These are phyloP conservation scores for Tricharina praecox DNA, from an alignment of 495 filamentous ascomycete genomes.

Conservation along the genomic window DNA sequence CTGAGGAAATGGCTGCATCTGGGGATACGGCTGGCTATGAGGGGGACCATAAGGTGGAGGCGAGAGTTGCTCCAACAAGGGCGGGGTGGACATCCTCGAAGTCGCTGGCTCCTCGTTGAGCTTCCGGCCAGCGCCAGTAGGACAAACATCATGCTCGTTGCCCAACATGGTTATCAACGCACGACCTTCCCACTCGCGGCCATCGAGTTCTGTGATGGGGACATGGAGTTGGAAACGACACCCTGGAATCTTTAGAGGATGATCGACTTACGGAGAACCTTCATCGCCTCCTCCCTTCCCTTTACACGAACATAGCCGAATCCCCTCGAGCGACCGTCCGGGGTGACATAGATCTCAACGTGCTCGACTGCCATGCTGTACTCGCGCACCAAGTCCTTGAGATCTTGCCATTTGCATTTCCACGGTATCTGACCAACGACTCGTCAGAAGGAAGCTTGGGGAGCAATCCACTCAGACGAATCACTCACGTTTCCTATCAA, in stretches of 20 bases:
- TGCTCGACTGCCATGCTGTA: constrained; percentile 12
- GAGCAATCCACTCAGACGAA: background rate
- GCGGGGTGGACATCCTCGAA: background rate
- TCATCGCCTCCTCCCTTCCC: constrained; percentile 12
- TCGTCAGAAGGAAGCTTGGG: background rate
- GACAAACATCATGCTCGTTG: constrained; percentile 10
- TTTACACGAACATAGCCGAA: constrained; percentile 13
- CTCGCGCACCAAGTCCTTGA: constrained; percentile 16
- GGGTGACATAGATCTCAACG: constrained; percentile 7
- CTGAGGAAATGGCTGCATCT: background rate
- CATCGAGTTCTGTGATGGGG: constrained; percentile 6
- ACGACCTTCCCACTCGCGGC: constrained; percentile 12
- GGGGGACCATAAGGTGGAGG: background rate
- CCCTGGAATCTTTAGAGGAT: background rate
- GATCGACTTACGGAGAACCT: constrained; percentile 8
- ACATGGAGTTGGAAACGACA: background rate
- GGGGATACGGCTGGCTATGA: too few relatives aligned
- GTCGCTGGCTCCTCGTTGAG: background rate
- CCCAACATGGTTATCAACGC: constrained; percentile 12
- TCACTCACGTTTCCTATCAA: background rate
- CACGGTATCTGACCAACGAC: constrained; percentile 15
- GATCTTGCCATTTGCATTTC: constrained; percentile 16
- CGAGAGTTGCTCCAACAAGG: background rate
- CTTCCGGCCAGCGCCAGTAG: constrained; percentile 6
- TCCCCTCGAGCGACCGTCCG: constrained; percentile 10